Evolutionary conservation across 257 asterid genomes (phyloP).

Genomic region (Phtheirospermum japonicum): DNA sequence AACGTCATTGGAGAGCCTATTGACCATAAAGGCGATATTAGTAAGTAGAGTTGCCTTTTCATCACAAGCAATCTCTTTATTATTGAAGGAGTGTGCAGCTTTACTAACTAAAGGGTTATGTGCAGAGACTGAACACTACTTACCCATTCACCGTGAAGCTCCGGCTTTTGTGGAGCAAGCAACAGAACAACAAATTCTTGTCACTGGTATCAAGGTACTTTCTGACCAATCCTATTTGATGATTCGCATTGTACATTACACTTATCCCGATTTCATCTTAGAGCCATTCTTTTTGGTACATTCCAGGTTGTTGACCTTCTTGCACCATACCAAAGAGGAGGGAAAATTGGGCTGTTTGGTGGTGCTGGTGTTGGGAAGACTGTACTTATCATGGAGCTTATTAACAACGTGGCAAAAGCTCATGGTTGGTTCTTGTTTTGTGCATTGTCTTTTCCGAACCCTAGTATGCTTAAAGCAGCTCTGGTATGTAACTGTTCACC

Average conservation of each 20-base stretch:
- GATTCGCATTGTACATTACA: background rate
- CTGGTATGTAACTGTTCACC: background rate
- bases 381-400: slow-evolving; percentile 50
- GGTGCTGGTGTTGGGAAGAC: slow-evolving; percentile 55
- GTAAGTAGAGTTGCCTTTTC: slow-evolving; percentile 44
- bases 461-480: background rate
- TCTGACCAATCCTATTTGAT: background rate
- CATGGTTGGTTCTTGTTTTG: slow-evolving; percentile 36
- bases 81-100: background rate
- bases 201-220: slow-evolving; percentile 79
- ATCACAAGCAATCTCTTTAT: background rate
- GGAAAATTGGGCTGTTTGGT: slow-evolving; percentile 73
- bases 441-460: background rate
- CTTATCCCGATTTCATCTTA: background rate
- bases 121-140: slow-evolving; percentile 77
- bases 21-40: slow-evolving; percentile 71
- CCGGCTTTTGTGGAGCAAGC: slow-evolving; percentile 90
- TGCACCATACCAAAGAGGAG: slow-evolving; percentile 97
- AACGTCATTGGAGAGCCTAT: slow-evolving; percentile 95
- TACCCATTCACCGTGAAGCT: slow-evolving; percentile 94
- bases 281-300: background rate
- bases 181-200: slow-evolving; percentile 81
- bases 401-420: slow-evolving; percentile 57
- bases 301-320: slow-evolving; percentile 90
- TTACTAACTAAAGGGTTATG: slow-evolving; percentile 15